phyloP scores from a whole-genome alignment of 2,329 filamentous ascomycete genomes.

The Elsinoe necatrix region DNA sequence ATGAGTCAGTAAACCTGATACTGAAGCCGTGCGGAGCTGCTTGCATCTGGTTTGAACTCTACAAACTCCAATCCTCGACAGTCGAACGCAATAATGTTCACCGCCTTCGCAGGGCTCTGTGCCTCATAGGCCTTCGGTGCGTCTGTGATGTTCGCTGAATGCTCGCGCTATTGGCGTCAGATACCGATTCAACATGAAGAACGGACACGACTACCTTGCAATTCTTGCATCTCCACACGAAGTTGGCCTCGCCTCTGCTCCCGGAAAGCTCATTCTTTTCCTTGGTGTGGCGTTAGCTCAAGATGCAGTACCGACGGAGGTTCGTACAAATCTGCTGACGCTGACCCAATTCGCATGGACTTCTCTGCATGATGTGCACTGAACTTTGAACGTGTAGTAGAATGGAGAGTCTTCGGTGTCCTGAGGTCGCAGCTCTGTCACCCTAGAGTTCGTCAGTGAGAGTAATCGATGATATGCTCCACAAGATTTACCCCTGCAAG shows the following conservation, averaged over 20 bases:
- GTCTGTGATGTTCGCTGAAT: conserved; percentile 73
- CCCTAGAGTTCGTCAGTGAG: conserved; percentile 45
- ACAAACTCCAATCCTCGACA: conserved; percentile 88
- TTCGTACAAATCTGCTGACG: conserved; percentile 75
- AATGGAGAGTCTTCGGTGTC: conserved; percentile 78
- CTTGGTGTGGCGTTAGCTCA: conserved; percentile 38
- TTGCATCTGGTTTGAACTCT: conserved; percentile 81
- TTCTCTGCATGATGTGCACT: conserved; percentile 96
- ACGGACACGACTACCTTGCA: conserved; percentile 63
- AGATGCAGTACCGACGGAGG: background rate
- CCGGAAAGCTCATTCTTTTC: conserved; percentile 86
- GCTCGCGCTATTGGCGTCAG: conserved; percentile 55
- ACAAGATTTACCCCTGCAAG: conserved; percentile 51
- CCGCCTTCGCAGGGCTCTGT: conserved; percentile 60
- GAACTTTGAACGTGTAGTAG: conserved; percentile 95
- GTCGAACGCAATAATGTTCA: conserved; percentile 83
- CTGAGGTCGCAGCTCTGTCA: conserved; percentile 78
- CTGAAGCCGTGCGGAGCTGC: conserved; percentile 20
- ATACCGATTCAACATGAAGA: too few species aligned
- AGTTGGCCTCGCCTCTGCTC: conserved; percentile 92
- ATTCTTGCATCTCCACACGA: conserved; percentile 99
- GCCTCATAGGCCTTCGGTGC: conserved; percentile 64
- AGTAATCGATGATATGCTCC: background rate
- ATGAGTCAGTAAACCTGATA: conserved; percentile 11
- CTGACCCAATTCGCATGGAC: conserved; percentile 78